Percentiles rank a stretch among this genome's conserved stretches.
Conservation (phyloP, 225 moss, liverwort and hornwort genomes). For the Thuidium tamariscinum region DNA sequence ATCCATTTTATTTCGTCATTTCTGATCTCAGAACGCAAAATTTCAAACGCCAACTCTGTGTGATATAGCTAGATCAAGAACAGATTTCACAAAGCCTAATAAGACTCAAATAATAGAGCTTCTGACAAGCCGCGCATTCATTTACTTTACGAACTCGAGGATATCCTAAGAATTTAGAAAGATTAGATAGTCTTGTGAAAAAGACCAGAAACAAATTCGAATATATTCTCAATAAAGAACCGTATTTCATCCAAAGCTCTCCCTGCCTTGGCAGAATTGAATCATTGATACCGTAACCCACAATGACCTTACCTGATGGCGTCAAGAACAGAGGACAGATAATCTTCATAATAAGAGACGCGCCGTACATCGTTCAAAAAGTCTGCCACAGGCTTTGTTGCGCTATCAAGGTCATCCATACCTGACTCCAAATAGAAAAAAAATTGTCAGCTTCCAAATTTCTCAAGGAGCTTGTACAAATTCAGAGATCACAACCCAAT, state of each 20-base stretch:
- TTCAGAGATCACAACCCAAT: background rate
- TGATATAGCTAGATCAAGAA: background rate
- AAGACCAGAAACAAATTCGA: background rate
- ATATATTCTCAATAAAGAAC: background rate
- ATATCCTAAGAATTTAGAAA: background rate
- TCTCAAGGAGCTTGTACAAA: background rate
- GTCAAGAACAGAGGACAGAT: conserved; percentile 41
- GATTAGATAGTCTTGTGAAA: background rate
- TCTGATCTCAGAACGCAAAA: background rate
- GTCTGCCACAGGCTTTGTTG: conserved; percentile 13
- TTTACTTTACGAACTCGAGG: background rate
- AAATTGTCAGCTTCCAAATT: background rate
- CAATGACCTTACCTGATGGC: conserved; percentile 40
- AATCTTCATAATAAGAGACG: conserved; percentile 47
- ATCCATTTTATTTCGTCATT: background rate
- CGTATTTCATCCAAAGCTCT: background rate
- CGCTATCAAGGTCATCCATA: conserved; percentile 58
- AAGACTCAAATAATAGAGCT: background rate
- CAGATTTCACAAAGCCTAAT: background rate
- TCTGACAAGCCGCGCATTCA: background rate
- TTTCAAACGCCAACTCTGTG: background rate
- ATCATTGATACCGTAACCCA: too few species aligned
- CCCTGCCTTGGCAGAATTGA: background rate
- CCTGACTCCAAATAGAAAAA: conserved; percentile 26
- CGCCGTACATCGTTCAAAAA: conserved; percentile 37